Evolutionary conservation across 2,329 filamentous ascomycete species (phyloP), one percentile per base, ranked within the genome.

Genomic region (Orbilia brochopaga): DNA sequence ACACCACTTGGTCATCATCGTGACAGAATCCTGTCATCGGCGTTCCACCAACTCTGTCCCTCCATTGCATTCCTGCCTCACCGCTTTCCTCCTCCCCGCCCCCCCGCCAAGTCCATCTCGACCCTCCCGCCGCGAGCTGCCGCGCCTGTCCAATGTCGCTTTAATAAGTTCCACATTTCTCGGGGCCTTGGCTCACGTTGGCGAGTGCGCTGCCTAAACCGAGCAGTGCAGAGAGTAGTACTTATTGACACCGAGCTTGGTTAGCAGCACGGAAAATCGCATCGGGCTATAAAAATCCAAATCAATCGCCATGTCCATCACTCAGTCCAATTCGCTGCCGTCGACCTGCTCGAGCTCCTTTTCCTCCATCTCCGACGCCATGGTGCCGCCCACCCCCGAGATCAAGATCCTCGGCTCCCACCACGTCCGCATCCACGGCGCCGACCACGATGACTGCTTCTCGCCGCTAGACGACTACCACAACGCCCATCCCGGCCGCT

Each of bases 21-120:
- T 10, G 51, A 59, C 37, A 67, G 44, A 63, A 24, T 32, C 23
- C 37, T 48, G 21, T 24, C 32, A 35, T 53, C 60, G 44, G 56
- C 55, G 69, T 65, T 62, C 55, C 67, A 72, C 59, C 60, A 69
- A 64, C 66, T 64, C 58, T 70, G 54, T 64, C 44, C 57, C 60
- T 65, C 60, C 67, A 72, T 73, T 73, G n/a, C n/a, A n/a, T n/a
- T 51, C 48, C 44, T 37, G 8, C 35, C 56, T 17, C 60, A 21
- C 30, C 40, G 24, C 44, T 48, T 57, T 62, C 54, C 66, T 58
- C 55, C 50, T 57, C 35, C 66, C 59, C 44, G 30, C 40, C 44
- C 58, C 63, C 62, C 58, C 63, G 62, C 69, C 69, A 73, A 66
- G 63, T 66, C 61, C 63, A 73, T 73, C 69, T 66, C 69, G 60